Evolutionary conservation across 2,329 filamentous ascomycete genomes (phyloP).

Genomic region (Aureobasidium subglaciale): DNA sequence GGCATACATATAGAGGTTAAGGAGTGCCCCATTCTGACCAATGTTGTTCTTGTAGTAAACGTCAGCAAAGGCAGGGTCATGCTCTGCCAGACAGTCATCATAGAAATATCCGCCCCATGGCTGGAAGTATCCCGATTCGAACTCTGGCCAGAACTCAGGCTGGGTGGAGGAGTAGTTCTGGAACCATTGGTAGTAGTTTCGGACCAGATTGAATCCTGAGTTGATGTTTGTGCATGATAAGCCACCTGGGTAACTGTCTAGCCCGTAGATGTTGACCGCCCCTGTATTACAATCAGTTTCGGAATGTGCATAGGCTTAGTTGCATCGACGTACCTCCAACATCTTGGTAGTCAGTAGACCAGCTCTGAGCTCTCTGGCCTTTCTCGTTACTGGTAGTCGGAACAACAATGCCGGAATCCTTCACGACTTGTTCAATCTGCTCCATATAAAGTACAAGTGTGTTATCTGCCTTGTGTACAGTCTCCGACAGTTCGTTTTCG

Average conservation of each 20-base stretch:
- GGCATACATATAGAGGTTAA: constrained; percentile 53
- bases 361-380: constrained; percentile 51
- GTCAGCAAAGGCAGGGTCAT: constrained; percentile 55
- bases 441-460: constrained; percentile 48
- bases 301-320: background rate
- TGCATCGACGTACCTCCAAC: constrained; percentile 39
- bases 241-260: constrained; percentile 49
- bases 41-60: constrained; percentile 59
- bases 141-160: constrained; percentile 52
- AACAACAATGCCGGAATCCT: constrained; percentile 52
- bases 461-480: constrained; percentile 39
- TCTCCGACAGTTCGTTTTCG: constrained; percentile 45
- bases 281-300: background rate
- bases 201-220: constrained; percentile 44
- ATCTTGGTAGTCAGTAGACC: constrained; percentile 55
- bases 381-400: constrained; percentile 55
- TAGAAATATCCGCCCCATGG: constrained; percentile 49
- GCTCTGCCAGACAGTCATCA: constrained; percentile 46
- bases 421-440: constrained; percentile 45
- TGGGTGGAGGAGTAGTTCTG: constrained; percentile 34
- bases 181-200: constrained; percentile 41
- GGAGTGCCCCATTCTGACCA: constrained; percentile 51
- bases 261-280: constrained; percentile 40
- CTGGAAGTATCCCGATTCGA: constrained; percentile 54
- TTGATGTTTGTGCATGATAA: constrained; percentile 57